Evolutionary conservation across 1,139 yeast species (phyloP), one percentile per base, ranked within the genome.

Genomic region (Debaryomyces robertsiae): DNA sequence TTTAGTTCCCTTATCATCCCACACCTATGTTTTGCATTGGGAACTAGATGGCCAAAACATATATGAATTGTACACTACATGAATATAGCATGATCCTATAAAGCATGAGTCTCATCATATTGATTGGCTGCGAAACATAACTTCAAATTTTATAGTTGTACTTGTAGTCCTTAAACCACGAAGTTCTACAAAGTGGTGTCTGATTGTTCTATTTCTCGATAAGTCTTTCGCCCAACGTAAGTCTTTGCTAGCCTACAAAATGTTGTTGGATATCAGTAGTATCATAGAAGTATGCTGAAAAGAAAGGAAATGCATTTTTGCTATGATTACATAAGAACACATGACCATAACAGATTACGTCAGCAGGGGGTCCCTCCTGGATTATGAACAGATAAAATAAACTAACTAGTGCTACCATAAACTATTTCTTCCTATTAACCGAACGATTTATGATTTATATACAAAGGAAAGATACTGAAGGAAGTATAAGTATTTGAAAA

Each of bases 11-110:
- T 13, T 33, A n/a, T 33, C 24, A 9, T 4, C 23, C 6, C 11
- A 23, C n/a, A 2, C 16, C 16, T 33, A 25, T 25, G 9, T 33
- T 9, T 15, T 33, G 9, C 36, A 33, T 27, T 33, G 36, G 36
- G 11, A 16, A 4, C 3, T 6, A 3, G 5, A 33, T 25, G 30
- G 30, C 18, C 9, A 25, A 33, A 33, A 17, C n/a, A n/a, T 25
- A 16, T 33, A 33, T 11, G 36, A 33, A n/a, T 17, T 33, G 25
- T 25, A 33, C 11, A 33, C 16, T 6, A 11, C 17, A 24, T 33
- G 23, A 25, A 11, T n/a, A n/a, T n/a, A n/a, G n/a, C n/a, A n/a
- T n/a, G n/a, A n/a, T n/a, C n/a, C n/a, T n/a, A n/a, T n/a, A n/a
- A n/a, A n/a, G n/a, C n/a, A n/a, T n/a, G n/a, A n/a, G n/a, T n/a